Base-by-base conservation (phyloP, 1,284 basidiomycete genomes). In the Papiliotrema fonsecae region DNA sequence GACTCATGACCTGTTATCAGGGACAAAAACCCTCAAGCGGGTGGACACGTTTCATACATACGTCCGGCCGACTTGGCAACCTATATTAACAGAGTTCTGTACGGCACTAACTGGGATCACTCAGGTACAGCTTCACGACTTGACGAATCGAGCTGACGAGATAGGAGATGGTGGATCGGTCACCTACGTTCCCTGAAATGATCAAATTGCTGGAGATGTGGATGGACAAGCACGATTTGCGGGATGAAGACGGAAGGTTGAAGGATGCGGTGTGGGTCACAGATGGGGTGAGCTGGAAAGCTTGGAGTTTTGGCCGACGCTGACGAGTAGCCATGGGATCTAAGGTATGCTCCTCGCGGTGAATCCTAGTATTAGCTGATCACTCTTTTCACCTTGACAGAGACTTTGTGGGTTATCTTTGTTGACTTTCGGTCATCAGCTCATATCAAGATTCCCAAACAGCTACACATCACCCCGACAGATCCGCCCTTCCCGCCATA, bases 101-200 rank as follows among this genome's bases (percentile, higher is more conserved):
- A 87, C 78, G 4, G 72, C 81, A 28, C 77, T 98, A 43, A 98
- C 94, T 5, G 91, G 92, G 14, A 92, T 98, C 50, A 85, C 83
- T 14, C 93, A 97, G 79, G 89, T 91, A 16, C 49, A 16, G 26
- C 32, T 34, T 3, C 21, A 9, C 3, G 6, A 26, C 19, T 10
- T 3, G 7, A 10, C 28, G 30, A 28, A 22, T 30, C 42, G 24
- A 35, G 7, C 38, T 41, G 30, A 6, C 38, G 25, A 11, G n/a
- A 22, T 66, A 94, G 89, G 78, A 77, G 18, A 84, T 89, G 72
- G 85, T 97, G 42, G 82, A 96, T 66, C 50, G 66, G 6, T 85
- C 91, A 1, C 88, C 90, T 11, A 77, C 76, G 1, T 97, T 94
- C 67, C 76, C 83, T 14, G 77, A 81, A 45, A 82, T 91, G 41